Evolutionary conservation across 495 filamentous ascomycete genomes (phyloP), one percentile per base, ranked within the genome.

Genomic region (Penicillium pancosmium): DNA sequence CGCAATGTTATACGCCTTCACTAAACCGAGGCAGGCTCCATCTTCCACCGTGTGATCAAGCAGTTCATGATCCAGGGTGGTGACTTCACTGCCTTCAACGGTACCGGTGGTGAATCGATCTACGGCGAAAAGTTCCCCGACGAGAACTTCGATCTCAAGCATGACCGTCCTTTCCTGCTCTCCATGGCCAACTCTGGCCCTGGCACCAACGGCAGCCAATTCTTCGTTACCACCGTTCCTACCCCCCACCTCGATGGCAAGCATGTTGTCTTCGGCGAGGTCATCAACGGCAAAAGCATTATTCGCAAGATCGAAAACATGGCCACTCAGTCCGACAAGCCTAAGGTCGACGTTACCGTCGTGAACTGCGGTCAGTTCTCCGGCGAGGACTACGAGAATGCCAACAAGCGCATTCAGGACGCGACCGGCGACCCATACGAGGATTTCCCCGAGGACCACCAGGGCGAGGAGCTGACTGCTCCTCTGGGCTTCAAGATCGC

Each of bases 11-110:
- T 52, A 40, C 16, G 19, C 48, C 34, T n/a, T 19, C 16, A 52
- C 10, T 19, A 46, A 54, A 19, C 25, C 25, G n/a, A 50, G 48
- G n/a, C 36, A 84, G 81, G 91, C 62, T 93, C 90, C 43, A 80
- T 72, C 58, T 98, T 99, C 84, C 94, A 99, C 83, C 90, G 94
- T 40, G 90, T 99, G 61, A 99, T 99, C 82, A 97, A 97, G 78
- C 82, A 88, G 62, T 99, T 99, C 79, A 99, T 99, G 94, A 93
- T 97, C 73, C 94, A 99, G 76, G 94, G 95, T 65, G 94, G 94
- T 73, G 94, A 99, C 73, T 99, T 99, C 76, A 99, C 94, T 33
- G 87, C 85, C 25, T 93, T 92, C 73, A 93, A 99, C 74, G 91
- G 94, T 54, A 98, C 95, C 23, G 94, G 94, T 54, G 94, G 94